Percentiles rank a stretch among this genome's conserved stretches.
These are phyloP conservation scores for Brettanomyces naardenensis DNA, from an alignment of 805 yeast species.

Conservation along the genomic window DNA sequence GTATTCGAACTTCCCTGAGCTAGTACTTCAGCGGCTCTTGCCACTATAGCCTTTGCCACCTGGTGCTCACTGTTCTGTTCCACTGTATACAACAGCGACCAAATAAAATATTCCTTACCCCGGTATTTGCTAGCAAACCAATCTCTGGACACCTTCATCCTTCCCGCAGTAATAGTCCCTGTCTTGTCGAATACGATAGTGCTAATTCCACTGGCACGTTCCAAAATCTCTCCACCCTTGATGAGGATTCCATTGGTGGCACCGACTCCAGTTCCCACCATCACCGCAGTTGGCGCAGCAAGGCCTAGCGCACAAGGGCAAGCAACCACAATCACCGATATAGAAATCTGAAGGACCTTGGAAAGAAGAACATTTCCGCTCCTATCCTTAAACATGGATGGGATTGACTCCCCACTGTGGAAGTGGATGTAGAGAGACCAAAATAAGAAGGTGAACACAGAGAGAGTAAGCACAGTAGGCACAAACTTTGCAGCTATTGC, in stretches of 20 bases:
- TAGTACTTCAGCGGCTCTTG: slow-evolving; percentile 16
- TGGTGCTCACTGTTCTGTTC: slow-evolving; percentile 85
- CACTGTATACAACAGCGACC: slow-evolving; percentile 49
- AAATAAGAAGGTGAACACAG: slow-evolving; percentile 55
- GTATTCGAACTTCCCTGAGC: not conserved
- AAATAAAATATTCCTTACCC: slow-evolving; percentile 23
- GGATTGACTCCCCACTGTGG: slow-evolving; percentile 11
- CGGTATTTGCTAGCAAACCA: slow-evolving; percentile 11
- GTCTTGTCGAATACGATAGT: slow-evolving; percentile 87
- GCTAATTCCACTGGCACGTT: slow-evolving; percentile 55
- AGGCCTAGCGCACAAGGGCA: slow-evolving; percentile 98
- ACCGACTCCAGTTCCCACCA: slow-evolving; percentile 98
- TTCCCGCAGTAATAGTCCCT: slow-evolving; percentile 87
- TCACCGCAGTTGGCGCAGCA: slow-evolving; percentile 97
- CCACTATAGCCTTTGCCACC: slow-evolving; percentile 62
- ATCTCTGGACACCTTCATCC: slow-evolving; percentile 41
- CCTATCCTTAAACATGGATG: slow-evolving; percentile 20
- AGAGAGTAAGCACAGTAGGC: slow-evolving; percentile 56
- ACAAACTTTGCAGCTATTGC: slow-evolving; percentile 79
- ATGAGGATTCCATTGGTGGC: slow-evolving; percentile 84
- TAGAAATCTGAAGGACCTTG: slow-evolving; percentile 56
- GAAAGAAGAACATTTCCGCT: slow-evolving; percentile 16
- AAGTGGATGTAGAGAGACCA: slow-evolving; percentile 41
- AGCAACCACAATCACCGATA: slow-evolving; percentile 92
- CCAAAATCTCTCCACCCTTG: slow-evolving; percentile 89